Base-by-base conservation (phyloP, 2,329 filamentous ascomycete species). In the Aspergillus amoenus region DNA sequence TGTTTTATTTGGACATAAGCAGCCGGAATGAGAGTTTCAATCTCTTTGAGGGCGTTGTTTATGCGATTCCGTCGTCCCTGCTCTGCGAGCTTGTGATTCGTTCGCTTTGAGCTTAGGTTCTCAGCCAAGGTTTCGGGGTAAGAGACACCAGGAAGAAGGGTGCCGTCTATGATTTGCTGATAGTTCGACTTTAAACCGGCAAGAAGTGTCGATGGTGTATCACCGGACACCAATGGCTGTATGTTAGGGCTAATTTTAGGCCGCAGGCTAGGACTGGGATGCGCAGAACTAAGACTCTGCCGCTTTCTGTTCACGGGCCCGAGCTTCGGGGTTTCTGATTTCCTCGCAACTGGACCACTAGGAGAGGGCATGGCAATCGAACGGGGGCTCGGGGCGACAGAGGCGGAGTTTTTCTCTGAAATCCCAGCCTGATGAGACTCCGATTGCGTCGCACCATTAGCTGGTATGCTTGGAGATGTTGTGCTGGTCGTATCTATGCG, bases 81-180 rank as follows among this genome's bases (percentile, higher is more conserved):
- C 76, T 99, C 94, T 17, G 94, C 94, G 64, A 99, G 91, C 76
- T 99, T 99, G 78, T 99, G 94, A 43, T 92, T 96, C 2, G 94
- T 97, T 52, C 93, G 88, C 78, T 99, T 99, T 3, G 92, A 96
- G 0, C 93, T 97, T 24, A 99, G 79, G 63, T 96, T 96, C 21
- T 93, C 95, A 6, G 93, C 96, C 42, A 99, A 81, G 51, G 93
- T 90, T 65, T 90, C 91, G 0, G 93, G 93, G 66, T 97, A 97
- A 1, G 89, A 89, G 12, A 97, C 89, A 12, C 93, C 93, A 0
- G 93, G 93, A 1, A 97, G 86, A 55, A 88, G 88, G 50, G 92
- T 97, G 48, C 94, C 94, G 72, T 97, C 94, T 11, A 99, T 78
- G 39, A 99, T 94, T 67, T 97, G 96, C 69, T 97, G 93, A 68